Evolutionary conservation across 306 rosid genomes (phyloP).

Genomic region (Cucurbita pepo): DNA sequence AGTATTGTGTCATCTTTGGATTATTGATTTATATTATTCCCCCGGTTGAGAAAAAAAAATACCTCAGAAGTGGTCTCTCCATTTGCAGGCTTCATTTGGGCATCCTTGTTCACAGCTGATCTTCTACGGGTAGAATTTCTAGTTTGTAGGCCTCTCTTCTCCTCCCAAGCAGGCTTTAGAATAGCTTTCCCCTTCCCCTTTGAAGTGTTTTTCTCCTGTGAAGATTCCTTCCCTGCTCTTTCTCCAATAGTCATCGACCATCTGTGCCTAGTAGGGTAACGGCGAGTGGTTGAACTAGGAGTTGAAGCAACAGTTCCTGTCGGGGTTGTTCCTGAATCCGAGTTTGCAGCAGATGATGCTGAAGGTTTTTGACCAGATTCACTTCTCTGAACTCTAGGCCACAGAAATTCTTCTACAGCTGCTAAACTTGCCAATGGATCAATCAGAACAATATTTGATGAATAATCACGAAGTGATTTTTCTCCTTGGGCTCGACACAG

Average conservation of each 20-base stretch:
- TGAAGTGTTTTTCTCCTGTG: constrained; percentile 65
- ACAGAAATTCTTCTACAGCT: constrained; percentile 93
- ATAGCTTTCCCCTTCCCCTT: constrained; percentile 97
- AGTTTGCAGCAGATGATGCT: constrained; percentile 41
- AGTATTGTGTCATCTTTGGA: not conserved
- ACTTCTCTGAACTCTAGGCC: constrained; percentile 87
- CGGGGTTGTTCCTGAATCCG: constrained; percentile 75
- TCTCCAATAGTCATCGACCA: constrained; percentile 74
- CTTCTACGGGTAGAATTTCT: constrained; percentile 82
- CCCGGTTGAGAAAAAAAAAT: constrained; percentile 2
- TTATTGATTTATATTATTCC: not conserved
- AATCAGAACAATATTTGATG: constrained; percentile 79
- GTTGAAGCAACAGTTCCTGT: constrained; percentile 54
- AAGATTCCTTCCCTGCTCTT: constrained; percentile 35
- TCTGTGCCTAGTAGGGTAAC: constrained; percentile 79
- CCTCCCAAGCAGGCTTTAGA: constrained; percentile 74
- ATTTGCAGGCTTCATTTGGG: constrained; percentile 48
- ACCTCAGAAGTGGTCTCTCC: constrained; percentile 99
- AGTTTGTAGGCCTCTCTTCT: constrained; percentile 77
- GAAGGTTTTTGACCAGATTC: constrained; percentile 69
- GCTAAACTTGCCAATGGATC: constrained; percentile 94
- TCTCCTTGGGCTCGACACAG: constrained; percentile 94
- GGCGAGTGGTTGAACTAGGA: constrained; percentile 50
- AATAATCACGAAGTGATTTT: constrained; percentile 76
- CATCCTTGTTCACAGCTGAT: constrained; percentile 76